Evolutionary conservation across 1,284 basidiomycete species (phyloP).

Genomic region (Fomitiporia mediterranea): DNA sequence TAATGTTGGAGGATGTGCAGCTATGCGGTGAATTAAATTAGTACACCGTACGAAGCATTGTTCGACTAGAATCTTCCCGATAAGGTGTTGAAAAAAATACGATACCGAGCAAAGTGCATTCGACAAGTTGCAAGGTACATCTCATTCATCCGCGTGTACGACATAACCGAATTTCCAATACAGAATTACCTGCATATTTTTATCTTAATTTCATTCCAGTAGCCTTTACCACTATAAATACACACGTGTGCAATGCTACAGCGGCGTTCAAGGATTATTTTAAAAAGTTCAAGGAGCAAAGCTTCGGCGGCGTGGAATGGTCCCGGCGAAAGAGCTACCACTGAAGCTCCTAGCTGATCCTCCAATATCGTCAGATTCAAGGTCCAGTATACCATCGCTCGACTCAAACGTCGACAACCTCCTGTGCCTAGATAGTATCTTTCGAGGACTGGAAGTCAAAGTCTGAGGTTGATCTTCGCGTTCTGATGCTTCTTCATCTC

Average conservation of each 20-base stretch:
- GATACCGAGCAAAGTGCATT: too few species aligned
- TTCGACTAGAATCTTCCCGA: too few species aligned
- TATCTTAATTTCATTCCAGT: too few species aligned
- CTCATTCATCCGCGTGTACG: too few species aligned
- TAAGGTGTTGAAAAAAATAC: too few species aligned
- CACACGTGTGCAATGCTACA: too few species aligned
- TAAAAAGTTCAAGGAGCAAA: neutral
- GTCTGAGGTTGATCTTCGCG: neutral
- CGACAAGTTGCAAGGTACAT: too few species aligned
- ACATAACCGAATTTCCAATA: too few species aligned
- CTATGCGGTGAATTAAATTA: too few species aligned
- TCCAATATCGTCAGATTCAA: slow-evolving; percentile 38
- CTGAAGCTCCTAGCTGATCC: slow-evolving; percentile 31
- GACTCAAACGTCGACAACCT: slow-evolving; percentile 45
- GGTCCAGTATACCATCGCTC: slow-evolving; percentile 37
- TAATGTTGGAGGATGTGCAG: slow-evolving; percentile 47
- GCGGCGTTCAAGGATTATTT: neutral
- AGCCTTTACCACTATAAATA: too few species aligned
- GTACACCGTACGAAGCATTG: too few species aligned
- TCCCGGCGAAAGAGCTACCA: neutral
- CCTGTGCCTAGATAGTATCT: slow-evolving; percentile 12
- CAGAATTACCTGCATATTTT: too few species aligned
- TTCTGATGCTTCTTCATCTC: slow-evolving; percentile 17
- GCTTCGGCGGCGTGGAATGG: neutral
- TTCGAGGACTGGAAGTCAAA: slow-evolving; percentile 2